Base-by-base conservation (phyloP, 305 asterid genomes). In the Petunia hybrid region DNA sequence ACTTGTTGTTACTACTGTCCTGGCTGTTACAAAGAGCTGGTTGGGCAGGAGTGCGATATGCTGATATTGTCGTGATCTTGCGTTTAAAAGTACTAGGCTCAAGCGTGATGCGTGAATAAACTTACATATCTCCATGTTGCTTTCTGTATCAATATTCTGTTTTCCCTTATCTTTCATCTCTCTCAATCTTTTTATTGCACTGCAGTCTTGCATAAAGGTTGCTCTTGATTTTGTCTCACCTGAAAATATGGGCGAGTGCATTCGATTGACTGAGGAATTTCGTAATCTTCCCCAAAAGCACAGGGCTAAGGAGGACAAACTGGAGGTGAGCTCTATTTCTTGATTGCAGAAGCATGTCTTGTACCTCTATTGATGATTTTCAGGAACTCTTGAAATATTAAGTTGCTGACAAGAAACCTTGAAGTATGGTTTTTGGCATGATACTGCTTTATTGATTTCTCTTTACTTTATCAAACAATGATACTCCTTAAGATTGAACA, bases 151-250 rank as follows among this genome's bases (percentile, higher is more conserved):
- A 36, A 51, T 46, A 36, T 74, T 74, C n/a, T 74, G 38, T 53
- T 74, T 36, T 76, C 69, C 79, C 22, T 65, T 10, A 0, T 10
- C 67, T 22, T 74, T 61, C 68, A 78, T n/a, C 81, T 68, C 79
- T 36, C 16, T 65, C 71, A 57, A 57, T 8, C 9, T 71, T 78
- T 77, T 64, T 75, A 70, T 51, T 31, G 43, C 78, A 81, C 69
- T 82, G 5, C 86, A 88, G 91, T 89, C 91, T 16, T 87, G 92
- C 84, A 87, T 84, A 77, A 89, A 89, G 82, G 92, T 89, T 82
- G 92, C 90, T 63, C 84, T 89, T 5, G 90, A 89, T 82, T 89
- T 89, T 77, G 92, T 89, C 62, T 87, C 92, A 61, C 92, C 90
- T 4, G 89, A 89, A 84, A 89, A 84, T 83, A 53, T 89, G 39